Evolutionary conservation across 306 rosid species (phyloP).

Genomic region (Acacia confusa): DNA sequence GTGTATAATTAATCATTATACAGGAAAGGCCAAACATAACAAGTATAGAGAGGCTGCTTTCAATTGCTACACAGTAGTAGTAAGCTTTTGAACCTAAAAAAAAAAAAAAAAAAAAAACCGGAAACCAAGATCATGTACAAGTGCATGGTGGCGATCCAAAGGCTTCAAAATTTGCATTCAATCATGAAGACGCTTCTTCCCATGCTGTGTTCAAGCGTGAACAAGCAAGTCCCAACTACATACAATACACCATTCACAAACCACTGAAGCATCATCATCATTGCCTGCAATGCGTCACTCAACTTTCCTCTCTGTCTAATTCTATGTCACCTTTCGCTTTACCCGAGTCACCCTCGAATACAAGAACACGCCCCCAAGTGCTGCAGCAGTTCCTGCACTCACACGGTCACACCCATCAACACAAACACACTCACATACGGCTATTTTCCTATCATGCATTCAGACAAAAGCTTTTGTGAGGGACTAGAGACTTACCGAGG

Average conservation of each 20-base stretch:
- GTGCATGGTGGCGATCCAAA: not conserved
- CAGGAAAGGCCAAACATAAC: too few relatives aligned
- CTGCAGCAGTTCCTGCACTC: slow-evolving; percentile 63
- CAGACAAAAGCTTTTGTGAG: not conserved
- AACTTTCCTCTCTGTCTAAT: not conserved
- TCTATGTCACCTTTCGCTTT: slow-evolving; percentile 43
- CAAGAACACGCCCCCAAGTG: slow-evolving; percentile 74
- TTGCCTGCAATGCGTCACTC: not conserved
- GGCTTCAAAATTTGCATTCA: not conserved
- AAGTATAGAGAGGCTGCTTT: not conserved
- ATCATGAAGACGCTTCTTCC: not conserved
- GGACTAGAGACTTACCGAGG: slow-evolving; percentile 44
- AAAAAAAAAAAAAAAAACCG: not conserved
- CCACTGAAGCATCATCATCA: not conserved
- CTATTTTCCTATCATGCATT: not conserved
- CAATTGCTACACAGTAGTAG: not conserved
- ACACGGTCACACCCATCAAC: not conserved
- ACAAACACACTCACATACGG: not conserved
- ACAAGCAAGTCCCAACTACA: not conserved
- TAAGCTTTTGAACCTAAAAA: not conserved
- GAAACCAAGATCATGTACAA: not conserved
- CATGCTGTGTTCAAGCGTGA: not conserved
- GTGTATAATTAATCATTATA: too few relatives aligned
- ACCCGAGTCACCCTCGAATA: slow-evolving; percentile 62
- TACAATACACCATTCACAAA: not conserved